A percentile compares a stretch with the other conserved stretches of the same genome.
Evolutionary conservation across 73 alveolate genomes (phyloP).

Genomic region (Uronychia binucleata): DNA sequence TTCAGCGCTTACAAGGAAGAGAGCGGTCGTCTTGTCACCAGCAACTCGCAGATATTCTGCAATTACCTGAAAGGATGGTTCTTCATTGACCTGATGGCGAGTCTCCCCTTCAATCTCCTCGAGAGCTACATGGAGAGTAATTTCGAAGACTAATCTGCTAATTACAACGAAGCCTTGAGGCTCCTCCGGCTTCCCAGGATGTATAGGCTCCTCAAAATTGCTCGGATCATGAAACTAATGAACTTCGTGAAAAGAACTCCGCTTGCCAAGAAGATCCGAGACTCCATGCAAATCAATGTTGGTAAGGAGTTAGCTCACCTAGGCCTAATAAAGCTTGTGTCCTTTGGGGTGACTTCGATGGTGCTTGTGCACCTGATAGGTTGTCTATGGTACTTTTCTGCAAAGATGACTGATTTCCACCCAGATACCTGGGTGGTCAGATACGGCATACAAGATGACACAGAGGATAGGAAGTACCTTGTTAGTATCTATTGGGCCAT

Average conservation of each 20-base stretch:
- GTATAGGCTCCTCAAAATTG: conserved; percentile 47
- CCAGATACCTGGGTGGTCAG: conserved; percentile 93
- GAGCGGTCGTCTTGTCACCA: not conserved
- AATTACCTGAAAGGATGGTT: not conserved
- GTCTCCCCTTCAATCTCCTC: conserved; percentile 22
- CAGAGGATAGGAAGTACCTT: conserved; percentile 32
- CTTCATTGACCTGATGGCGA: not conserved
- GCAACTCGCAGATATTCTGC: not conserved
- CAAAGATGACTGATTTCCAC: conserved; percentile 72
- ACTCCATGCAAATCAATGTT: conserved; percentile 59
- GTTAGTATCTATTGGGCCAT: conserved; percentile 77
- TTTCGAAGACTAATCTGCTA: not conserved
- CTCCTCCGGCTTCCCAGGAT: conserved; percentile 58
- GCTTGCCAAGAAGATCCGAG: conserved; percentile 26
- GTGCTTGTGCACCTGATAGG: conserved; percentile 81
- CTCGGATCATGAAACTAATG: conserved; percentile 33
- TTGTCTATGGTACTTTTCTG: conserved; percentile 82
- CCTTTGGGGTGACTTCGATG: conserved; percentile 63
- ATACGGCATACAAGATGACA: conserved; percentile 46
- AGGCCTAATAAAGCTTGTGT: conserved; percentile 60
- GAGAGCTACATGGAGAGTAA: not conserved
- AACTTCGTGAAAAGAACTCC: conserved; percentile 12
- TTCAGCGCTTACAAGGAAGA: conserved; percentile 7
- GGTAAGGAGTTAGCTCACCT: conserved; percentile 22
- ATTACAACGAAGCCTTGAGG: conserved; percentile 30